Evolutionary conservation across 164 flowering plant species (phyloP), one percentile per base, ranked within the genome.

Genomic region (Vitis amurensis): DNA sequence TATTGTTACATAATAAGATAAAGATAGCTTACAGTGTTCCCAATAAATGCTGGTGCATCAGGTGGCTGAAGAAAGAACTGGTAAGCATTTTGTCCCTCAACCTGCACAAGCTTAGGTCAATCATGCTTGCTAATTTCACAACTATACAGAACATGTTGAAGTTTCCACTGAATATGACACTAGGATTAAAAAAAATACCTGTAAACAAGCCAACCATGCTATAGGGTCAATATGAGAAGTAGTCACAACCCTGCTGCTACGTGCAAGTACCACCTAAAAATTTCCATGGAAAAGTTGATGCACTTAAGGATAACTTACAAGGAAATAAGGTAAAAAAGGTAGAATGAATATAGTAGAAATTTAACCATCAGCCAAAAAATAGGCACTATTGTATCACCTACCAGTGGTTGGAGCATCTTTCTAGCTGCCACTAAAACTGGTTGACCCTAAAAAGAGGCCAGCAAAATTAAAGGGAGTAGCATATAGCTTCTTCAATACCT

Each of bases 1-100:
- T 2, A n/a, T 10, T 51, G 50, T 51, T 8, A n/a, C 30, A 4
- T 52, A 30, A n/a, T 31, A 70, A 53, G 53, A 61, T 31, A 9
- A 55, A 53, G 52, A 61, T 31, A 82, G 44, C 88, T 68, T 85
- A 90, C 98, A 61, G 97, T 93, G 77, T 93, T 95, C 58, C 97
- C 99, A 68, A 95, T 89, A 78, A 95, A 95, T 58, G 98, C 94
- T 8, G 95, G 89, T 55, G 91, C 89, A 77, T 84, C 73, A 72
- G 96, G 91, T 71, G 99, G 99, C 80, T 91, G 98, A 78, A 95
- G 83, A 73, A 91, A 90, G 71, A 95, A 95, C 73, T 93, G 98
- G 74, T 89, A 95, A 55, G 93, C 84, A 80, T 90, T 81, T 71
- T 80, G 82, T 23, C 97, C 95, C 79, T 92, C 97, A 75, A 71